phyloP scores from a whole-genome alignment of 2,329 filamentous ascomycete species.

The Mycosphaerella sp. region DNA sequence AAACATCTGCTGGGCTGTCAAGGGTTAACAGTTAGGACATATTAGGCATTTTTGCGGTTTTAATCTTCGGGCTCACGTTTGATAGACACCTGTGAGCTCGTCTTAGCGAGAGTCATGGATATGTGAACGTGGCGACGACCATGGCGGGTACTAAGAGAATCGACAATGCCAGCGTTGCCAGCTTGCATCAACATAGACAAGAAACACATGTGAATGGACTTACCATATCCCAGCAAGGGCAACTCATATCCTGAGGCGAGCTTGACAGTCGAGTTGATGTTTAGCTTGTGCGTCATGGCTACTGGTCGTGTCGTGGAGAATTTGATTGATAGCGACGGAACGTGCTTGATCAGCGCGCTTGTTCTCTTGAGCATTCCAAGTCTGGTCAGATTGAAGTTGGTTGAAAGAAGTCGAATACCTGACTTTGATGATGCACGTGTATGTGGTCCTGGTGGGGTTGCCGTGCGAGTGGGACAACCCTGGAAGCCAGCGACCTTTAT shows the following conservation, averaged over 20 bases:
- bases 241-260: conserved; percentile 57
- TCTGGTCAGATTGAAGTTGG: neutral
- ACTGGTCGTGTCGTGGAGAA: conserved; percentile 18
- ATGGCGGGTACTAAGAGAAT: no score
- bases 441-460: no score
- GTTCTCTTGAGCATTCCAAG: conserved; percentile 11
- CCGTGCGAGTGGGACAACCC: no score
- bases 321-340: conserved; percentile 7
- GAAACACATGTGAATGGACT: conserved; percentile 18
- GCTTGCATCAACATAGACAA: neutral
- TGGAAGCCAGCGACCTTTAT: no score
- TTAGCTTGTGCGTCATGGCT: conserved; percentile 38
- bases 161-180: no score
- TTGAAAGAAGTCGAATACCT: neutral
- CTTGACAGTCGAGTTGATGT: conserved; percentile 44
- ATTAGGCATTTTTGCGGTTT: no score
- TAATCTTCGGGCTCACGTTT: conserved; percentile 24
- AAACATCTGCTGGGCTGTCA: conserved; percentile 44
- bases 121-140: neutral
- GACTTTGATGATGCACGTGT: neutral
- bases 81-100: conserved; percentile 28
- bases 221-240: conserved; percentile 54
- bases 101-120: neutral
- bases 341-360: neutral
- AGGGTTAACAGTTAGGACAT: neutral